Conservation (phyloP, 306 rosid species). For the Vigna radiata region DNA sequence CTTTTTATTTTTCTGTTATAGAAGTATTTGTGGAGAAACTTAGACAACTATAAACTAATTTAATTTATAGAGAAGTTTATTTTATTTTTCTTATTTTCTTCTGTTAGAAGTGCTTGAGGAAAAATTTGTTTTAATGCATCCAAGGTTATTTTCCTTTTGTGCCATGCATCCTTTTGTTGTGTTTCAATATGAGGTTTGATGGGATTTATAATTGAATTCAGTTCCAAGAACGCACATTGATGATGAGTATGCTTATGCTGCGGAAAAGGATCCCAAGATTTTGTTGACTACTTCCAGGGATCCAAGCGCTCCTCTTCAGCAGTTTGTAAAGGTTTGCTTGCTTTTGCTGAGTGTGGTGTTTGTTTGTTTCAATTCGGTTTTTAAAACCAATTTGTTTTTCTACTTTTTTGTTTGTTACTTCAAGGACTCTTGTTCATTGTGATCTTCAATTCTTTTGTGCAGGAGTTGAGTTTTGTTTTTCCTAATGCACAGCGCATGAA, state of each 20-base stretch:
- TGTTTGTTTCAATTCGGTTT: neutral
- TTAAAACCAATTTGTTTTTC: neutral
- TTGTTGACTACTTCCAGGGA: constrained; percentile 87
- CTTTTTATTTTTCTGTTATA: too few relatives aligned
- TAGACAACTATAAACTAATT: too few relatives aligned
- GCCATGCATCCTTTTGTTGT: neutral
- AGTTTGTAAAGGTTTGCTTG: constrained; percentile 81
- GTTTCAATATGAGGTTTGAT: constrained; percentile 12
- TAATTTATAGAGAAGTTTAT: too few relatives aligned
- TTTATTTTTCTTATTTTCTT: too few relatives aligned
- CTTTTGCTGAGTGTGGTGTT: neutral
- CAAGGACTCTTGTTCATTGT: constrained; percentile 8
- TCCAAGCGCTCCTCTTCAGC: constrained; percentile 92
- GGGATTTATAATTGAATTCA: constrained; percentile 41
- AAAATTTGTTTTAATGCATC: too few relatives aligned
- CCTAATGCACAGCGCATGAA: constrained; percentile 92
- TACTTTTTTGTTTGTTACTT: neutral
- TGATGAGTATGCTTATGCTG: constrained; percentile 87
- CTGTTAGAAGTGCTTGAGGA: too few relatives aligned
- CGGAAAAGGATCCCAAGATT: constrained; percentile 82
- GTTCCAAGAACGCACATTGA: constrained; percentile 84
- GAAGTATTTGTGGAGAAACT: too few relatives aligned
- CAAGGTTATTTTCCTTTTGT: neutral
- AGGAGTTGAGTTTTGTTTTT: constrained; percentile 87
- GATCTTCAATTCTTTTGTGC: constrained; percentile 36